Evolutionary conservation across 139 green algal species (phyloP).

Genomic region (Chlamydomonas sp.): DNA sequence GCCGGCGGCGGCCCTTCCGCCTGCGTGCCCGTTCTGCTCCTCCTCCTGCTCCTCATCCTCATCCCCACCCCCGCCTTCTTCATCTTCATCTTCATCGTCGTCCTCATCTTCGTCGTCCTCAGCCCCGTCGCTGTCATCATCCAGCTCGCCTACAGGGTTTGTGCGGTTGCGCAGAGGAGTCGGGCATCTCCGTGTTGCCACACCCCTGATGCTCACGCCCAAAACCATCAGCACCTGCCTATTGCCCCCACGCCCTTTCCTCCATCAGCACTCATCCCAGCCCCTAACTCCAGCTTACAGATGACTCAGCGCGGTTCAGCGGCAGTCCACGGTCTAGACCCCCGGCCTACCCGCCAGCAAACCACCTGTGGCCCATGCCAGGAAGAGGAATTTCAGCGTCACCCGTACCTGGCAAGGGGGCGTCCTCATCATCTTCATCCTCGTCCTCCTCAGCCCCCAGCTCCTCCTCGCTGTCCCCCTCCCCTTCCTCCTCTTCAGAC

Average conservation of each 20-base stretch:
- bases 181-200: neutral
- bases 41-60: conserved; percentile 28
- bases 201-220: neutral
- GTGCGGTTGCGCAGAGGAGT: neutral
- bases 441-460: neutral
- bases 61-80: conserved; percentile 35
- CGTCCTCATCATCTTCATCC: conserved; percentile 42
- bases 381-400: neutral
- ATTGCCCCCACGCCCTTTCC: too few species aligned
- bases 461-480: neutral
- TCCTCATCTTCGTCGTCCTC: conserved; percentile 38
- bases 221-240: too few species aligned
- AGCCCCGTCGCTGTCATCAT: conserved; percentile 50
- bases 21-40: neutral
- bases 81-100: conserved; percentile 28
- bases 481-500: neutral
- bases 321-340: too few species aligned
- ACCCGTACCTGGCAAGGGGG: conserved; percentile 51
- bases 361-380: neutral
- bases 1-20: neutral
- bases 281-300: too few species aligned
- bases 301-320: too few species aligned
- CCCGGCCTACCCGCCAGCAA: neutral
- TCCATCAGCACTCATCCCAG: too few species aligned
- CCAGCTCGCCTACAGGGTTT: conserved; percentile 52